Evolutionary conservation across 2,329 filamentous ascomycete species (phyloP), one percentile per base, ranked within the genome.

Genomic region (Colletotrichum melonis): DNA sequence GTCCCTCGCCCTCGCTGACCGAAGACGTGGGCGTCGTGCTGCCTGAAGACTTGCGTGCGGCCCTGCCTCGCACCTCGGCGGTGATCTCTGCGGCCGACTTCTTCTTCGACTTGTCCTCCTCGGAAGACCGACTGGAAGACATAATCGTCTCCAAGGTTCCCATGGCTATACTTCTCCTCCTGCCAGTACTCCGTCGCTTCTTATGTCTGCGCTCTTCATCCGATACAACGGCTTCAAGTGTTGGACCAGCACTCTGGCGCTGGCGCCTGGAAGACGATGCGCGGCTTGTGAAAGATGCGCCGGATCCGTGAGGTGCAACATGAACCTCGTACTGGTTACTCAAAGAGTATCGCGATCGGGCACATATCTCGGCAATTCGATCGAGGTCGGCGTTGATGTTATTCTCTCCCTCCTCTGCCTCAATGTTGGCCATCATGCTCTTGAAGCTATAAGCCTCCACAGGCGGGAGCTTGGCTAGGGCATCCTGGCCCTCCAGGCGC

Each of bases 321-420:
- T 92, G 91, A 7, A 91, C 89, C 77, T 92, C 91, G 77, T 92
- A 92, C 78, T 92, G 90, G 79, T 92, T 91, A 80, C 90, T 92
- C 64, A 92, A 79, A 54, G 90, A 92, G 79, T 92, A 92, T 56
- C 88, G 86, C 14, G 90, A 92, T 42, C 89, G 86, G 49, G 91
- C 91, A 81, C 90, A 92, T 38, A 92, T 92, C 79, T 92, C 90
- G 12, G 91, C 91, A 77, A 92, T 92, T 54, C 89, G 87, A 74
- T 92, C 90, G 63, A 92, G 82, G 77, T 92, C 89, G 14, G 89
- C 84, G 64, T 85, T 85, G 72, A 92, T 89, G 71, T 88, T 85
- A 62, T 81, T 82, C 6, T 81, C 81, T 5, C 77, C 78, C 63
- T 83, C 82, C 63, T 85, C 82, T 1, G 82, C 82, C 73, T 88